Evolutionary conservation across 495 filamentous ascomycete species (phyloP), one percentile per base, ranked within the genome.

Genomic region (Penicillium steckii): DNA sequence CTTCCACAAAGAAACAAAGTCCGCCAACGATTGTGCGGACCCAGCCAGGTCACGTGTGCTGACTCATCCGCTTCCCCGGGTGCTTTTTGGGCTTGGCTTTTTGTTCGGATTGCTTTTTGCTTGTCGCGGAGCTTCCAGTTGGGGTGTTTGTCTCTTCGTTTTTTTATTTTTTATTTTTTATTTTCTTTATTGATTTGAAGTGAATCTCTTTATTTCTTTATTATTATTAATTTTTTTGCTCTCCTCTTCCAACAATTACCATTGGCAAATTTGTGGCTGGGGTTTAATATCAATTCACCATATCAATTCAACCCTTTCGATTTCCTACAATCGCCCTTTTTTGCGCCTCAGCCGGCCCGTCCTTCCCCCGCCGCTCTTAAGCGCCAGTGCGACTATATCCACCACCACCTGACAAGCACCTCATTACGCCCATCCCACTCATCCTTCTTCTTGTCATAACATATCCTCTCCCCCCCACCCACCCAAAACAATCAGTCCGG

Each of bases 1-100:
- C 69, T 71, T 72, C 70, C 68, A 67, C 67, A 62, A 60, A 68
- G 67, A 69, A 69, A 64, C 67, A 71, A 72, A 71, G 58, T 55
- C 59, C 51, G 58, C 58, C 61, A 59, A 64, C 55, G 26, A 27
- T 27, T 27, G 26, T 27, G 26, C 26, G 26, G 26, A 27, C 26
- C 26, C 26, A 27, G 26, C n/a, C 33, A 37, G 33, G 33, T n/a
- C 33, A 12, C 18, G 33, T 37, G 33, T 12, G 33, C 33, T 37
- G 26, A 27, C 26, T 27, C 26, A 27, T 27, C 61, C 26, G 26
- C 10, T 27, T 27, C 10, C 26, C 26, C 4, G 49, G 57, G 49
- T 67, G n/a, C n/a, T n/a, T n/a, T n/a, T n/a, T n/a, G n/a, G n/a
- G n/a, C n/a, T n/a, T n/a, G n/a, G n/a, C n/a, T n/a, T n/a, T n/a